A percentile compares a stretch with the other conserved stretches of the same genome.
These are phyloP conservation scores for Exophiala calicioides DNA, from an alignment of 2,329 filamentous ascomycete genomes.

Conservation along the genomic window DNA sequence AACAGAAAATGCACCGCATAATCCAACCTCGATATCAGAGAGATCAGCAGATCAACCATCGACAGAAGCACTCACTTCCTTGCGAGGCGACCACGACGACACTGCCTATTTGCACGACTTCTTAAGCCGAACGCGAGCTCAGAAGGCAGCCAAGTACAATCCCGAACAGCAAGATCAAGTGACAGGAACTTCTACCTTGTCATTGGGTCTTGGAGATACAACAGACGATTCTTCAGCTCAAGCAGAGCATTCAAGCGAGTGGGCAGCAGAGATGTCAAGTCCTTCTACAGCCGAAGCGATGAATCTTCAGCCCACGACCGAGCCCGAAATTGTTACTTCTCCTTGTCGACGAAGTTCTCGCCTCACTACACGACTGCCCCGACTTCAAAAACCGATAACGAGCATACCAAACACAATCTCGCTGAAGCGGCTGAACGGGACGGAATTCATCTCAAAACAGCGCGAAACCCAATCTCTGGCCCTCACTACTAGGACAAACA, in stretches of 20 bases:
- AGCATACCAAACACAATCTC: constrained; percentile 41
- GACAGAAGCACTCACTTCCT: too few relatives aligned
- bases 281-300: too few relatives aligned
- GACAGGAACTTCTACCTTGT: background rate
- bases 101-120: constrained; percentile 32
- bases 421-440: constrained; percentile 47
- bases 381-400: constrained; percentile 23
- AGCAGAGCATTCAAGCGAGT: constrained; percentile 2
- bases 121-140: constrained; percentile 26
- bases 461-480: constrained; percentile 45
- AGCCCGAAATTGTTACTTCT: constrained; percentile 14
- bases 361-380: constrained; percentile 30
- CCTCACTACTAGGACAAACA: constrained; percentile 45
- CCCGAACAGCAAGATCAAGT: background rate
- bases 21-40: too few relatives aligned
- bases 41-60: too few relatives aligned
- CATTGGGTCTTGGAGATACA: background rate
- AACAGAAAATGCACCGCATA: too few relatives aligned
- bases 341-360: constrained; percentile 41
- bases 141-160: constrained; percentile 19
- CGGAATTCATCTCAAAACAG: constrained; percentile 47
- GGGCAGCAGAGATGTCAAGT: too few relatives aligned
- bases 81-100: constrained; percentile 25
- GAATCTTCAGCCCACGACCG: too few relatives aligned
- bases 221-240: background rate